Base-by-base conservation (phyloP, 768 basidiomycete species). In the Rhodosporidiobolus odoratus region DNA sequence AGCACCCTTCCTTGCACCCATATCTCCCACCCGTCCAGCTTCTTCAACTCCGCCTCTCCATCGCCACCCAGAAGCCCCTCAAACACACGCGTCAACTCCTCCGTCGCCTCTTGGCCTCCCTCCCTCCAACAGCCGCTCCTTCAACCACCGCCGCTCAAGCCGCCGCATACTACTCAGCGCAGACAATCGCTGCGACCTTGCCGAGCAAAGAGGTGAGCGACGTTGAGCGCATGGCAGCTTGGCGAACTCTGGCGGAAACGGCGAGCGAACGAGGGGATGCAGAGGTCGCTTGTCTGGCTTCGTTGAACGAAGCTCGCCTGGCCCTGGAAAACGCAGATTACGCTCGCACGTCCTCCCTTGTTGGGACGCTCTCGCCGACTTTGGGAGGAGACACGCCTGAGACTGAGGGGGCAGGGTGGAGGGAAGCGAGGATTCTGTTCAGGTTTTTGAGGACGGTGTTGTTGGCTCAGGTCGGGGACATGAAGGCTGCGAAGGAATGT, bases 41-140 rank as follows among this genome's bases (percentile, higher is more conserved):
- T 17, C 66, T 67, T 35, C 66, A 67, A 27, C 52, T 67, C 25
- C 66, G 66, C 25, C 66, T 67, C 59, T 52, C 66, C 27, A 41
- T 56, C 41, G 30, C 54, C 32, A 47, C 59, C 30, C 9, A 23
- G 12, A 67, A 67, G 15, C 66, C 48, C 3, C 38, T 43, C 50
- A 67, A 67, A 30, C 54, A 67, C 43, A 41, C 53, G 25, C 59
- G 66, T 25, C 60, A 53, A 15, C 40, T 67, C 16, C 66, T 61
- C 52, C 53, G 54, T 43, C 52, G 41, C 13, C 66, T 67, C 10
- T 41, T 62, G 15, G 2, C 59, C 23, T 38, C 52, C 27, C 66
- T 60, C 15, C 52, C 58, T 32, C n/a, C n/a, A n/a, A 3, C 58
- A 17, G 21, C 58, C 27, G 30, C 41, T 7, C 5, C 58, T 2